Base-by-base conservation (phyloP, 768 basidiomycete species). In the Amanita pallidorosea region DNA sequence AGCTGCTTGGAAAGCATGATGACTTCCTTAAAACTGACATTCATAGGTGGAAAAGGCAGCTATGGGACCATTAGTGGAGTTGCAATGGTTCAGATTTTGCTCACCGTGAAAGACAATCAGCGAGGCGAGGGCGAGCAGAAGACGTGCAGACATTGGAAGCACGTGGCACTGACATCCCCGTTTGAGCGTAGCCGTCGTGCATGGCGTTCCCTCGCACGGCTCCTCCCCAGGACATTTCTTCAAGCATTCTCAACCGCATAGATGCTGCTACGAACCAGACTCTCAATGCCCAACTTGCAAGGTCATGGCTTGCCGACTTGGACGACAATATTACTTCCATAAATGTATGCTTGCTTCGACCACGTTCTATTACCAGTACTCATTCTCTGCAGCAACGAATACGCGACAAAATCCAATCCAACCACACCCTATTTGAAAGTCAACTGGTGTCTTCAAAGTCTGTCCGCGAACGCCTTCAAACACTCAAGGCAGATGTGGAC, bases 41-140 rank as follows among this genome's bases (percentile, higher is more conserved):
- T 89, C 85, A 63, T 88, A 89, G 2, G 83, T 79, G 15, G 88
- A 88, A 63, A 80, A 89, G 17, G 85, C 83, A 41, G 85, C 88
- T 90, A 57, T 4, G n/a, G 52, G 89, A 58, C 2, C 5, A 53
- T 38, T 17, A 25, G 36, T 25, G 56, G 56, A 35, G 42, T 37
- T 54, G 37, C 18, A 49, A 20, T 25, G 15, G 37, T 53, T 49
- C n/a, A 11, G n/a, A 37, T 20, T 11, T n/a, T 40, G 45, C 47
- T 40, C 53, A 83, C 82, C 75, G 57, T 84, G 81, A 53, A 83
- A 65, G 12, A 82, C 61, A 17, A 66, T 66, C 55, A 79, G 42
- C 4, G 67, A 67, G 35, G 77, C 76, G 22, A 77, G 43, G 17
- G 71, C 40, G 1, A 82, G 70, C 40, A 81, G 60, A 33, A 71